Evolutionary conservation across 2,329 filamentous ascomycete species (phyloP), one percentile per base, ranked within the genome.

Genomic region (Fusarium austroafricanum): DNA sequence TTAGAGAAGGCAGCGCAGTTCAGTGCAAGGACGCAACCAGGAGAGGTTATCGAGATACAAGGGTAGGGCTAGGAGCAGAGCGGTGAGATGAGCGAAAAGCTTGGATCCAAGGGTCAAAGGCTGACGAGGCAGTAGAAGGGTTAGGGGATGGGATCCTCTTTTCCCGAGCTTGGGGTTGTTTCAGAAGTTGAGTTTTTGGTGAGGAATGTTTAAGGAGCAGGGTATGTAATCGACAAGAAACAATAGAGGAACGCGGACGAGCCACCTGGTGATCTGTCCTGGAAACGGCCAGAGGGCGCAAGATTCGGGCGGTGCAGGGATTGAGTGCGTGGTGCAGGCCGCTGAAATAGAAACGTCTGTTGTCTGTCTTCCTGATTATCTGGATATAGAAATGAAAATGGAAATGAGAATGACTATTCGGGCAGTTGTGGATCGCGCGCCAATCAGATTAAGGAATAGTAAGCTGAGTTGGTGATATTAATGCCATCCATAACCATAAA

Each of bases 241-340:
- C 65, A 65, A 54, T 50, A 39, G 56, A 55, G 53, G 40, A 63
- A 61, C 39, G 65, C 26, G 68, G 51, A 65, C 68, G 63, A 63
- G 67, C 71, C 71, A 71, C 63, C 15, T 55, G 43, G 46, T 57
- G 68, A 73, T 55, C 68, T 66, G 68, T 63, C 45, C 59, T 59
- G 47, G 23, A 57, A 59, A 60, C 50, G 66, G 61, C 35, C 51
- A 29, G 26, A 68, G 70, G 70, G 71, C 71, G 71, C 71, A 74
- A 70, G 57, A 70, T 49, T 71, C 66, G 70, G 71, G 61, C 66
- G 61, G 61, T 59, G 64, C 64, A 73, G 43, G 71, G 66, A 62
- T 64, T 31, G 59, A 58, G 62, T 57, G 66, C 58, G 57, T 61
- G 68, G 59, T 68, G 46, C 60, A 72, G 63, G 61, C 65, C 61